Evolutionary conservation across 352 stramenopile species (phyloP).

Genomic region (Pythium pyrilobum): DNA sequence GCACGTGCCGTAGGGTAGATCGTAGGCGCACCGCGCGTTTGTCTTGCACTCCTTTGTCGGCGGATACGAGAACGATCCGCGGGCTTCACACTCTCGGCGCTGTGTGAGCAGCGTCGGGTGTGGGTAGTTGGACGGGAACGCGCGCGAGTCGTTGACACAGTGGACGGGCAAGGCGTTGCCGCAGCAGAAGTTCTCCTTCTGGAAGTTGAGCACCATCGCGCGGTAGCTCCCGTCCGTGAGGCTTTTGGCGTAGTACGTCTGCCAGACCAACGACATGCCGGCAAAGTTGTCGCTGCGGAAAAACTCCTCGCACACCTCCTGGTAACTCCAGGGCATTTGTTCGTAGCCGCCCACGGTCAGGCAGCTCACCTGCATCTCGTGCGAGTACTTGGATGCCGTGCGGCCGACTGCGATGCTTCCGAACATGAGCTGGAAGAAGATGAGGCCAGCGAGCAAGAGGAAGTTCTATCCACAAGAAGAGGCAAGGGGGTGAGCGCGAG

Average conservation of each 20-base stretch:
- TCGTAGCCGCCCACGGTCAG: conserved; percentile 59
- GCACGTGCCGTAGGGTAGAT: conserved; percentile 56
- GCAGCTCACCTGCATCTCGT: conserved; percentile 40
- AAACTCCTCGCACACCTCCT: conserved; percentile 43
- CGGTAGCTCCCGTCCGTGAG: conserved; percentile 34
- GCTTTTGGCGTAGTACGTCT: conserved; percentile 63
- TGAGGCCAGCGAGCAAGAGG: conserved; percentile 35
- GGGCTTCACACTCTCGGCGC: conserved; percentile 12
- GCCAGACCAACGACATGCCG: conserved; percentile 61
- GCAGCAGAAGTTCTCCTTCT: conserved; percentile 68
- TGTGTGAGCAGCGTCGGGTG: conserved; percentile 22
- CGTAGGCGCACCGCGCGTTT: conserved; percentile 43
- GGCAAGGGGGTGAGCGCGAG: neutral
- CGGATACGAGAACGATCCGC: conserved; percentile 27
- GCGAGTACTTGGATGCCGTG: conserved; percentile 25
- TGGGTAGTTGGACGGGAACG: conserved; percentile 46
- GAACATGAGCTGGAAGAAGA: conserved; percentile 65
- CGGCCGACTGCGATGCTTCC: conserved; percentile 40
- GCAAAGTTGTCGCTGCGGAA: conserved; percentile 55
- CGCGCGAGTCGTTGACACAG: conserved; percentile 35
- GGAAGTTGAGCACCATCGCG: conserved; percentile 48
- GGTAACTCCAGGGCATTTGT: conserved; percentile 23
- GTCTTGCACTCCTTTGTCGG: conserved; percentile 43
- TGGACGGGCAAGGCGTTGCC: conserved; percentile 50
- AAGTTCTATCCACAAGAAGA: conserved; percentile 25